Percentiles rank a stretch among this genome's conserved stretches.
Evolutionary conservation across 208 protist species (phyloP).

Genomic region (Vickermania ingenoplastis): DNA sequence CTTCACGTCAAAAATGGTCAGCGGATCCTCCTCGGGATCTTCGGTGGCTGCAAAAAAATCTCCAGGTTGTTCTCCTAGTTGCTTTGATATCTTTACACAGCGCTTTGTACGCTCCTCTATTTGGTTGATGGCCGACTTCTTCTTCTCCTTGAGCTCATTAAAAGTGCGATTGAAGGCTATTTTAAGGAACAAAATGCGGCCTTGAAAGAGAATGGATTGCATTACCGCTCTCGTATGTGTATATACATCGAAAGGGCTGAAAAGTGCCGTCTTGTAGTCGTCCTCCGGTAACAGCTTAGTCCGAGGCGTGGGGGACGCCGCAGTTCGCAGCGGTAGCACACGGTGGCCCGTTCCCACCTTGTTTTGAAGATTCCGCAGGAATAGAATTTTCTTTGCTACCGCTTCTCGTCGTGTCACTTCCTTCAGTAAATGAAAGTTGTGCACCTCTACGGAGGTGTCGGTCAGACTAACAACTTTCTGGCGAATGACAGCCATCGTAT

Average conservation of each 20-base stretch:
- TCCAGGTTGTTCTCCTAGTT: slow-evolving; percentile 35
- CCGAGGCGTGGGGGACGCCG: neutral
- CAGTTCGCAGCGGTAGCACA: neutral
- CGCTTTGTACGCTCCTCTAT: slow-evolving; percentile 73
- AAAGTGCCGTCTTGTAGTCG: slow-evolving; percentile 15
- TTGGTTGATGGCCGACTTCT: slow-evolving; percentile 32
- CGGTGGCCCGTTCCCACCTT: slow-evolving; percentile 13
- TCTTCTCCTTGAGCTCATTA: slow-evolving; percentile 38
- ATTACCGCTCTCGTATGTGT: slow-evolving; percentile 45
- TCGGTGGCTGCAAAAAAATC: slow-evolving; percentile 37
- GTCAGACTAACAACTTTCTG: slow-evolving; percentile 54
- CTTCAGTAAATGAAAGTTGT: slow-evolving; percentile 79
- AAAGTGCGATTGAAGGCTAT: slow-evolving; percentile 57
- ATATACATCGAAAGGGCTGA: slow-evolving; percentile 49
- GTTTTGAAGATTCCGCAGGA: slow-evolving; percentile 56
- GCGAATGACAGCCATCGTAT: slow-evolving; percentile 67
- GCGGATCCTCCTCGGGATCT: slow-evolving; percentile 53
- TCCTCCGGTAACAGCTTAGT: slow-evolving; percentile 3
- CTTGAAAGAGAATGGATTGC: slow-evolving; percentile 57
- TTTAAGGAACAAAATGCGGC: slow-evolving; percentile 37
- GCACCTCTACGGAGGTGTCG: slow-evolving; percentile 28
- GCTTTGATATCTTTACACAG: slow-evolving; percentile 61
- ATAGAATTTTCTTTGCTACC: slow-evolving; percentile 66
- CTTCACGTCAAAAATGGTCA: slow-evolving; percentile 53
- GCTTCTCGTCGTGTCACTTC: slow-evolving; percentile 10